Conservation (phyloP, 257 asterid species). For the Linderniella brevidens region DNA sequence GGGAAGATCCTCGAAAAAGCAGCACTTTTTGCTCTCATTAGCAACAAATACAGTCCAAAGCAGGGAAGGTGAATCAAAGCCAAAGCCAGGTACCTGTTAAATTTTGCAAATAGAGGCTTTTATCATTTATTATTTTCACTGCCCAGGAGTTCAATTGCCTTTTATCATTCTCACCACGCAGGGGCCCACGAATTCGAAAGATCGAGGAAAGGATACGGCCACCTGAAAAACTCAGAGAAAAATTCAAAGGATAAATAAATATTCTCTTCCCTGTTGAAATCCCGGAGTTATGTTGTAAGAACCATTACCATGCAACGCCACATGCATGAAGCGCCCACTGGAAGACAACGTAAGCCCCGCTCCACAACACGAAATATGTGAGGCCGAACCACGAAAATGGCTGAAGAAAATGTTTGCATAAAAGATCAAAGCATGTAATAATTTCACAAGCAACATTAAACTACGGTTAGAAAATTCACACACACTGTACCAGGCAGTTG, state of each 20-base stretch:
- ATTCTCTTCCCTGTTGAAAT: not conserved
- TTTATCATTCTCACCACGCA: constrained; percentile 29
- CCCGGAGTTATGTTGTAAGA: not conserved
- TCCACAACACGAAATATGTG: constrained; percentile 50
- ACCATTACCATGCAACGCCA: constrained; percentile 56
- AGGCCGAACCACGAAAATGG: constrained; percentile 61
- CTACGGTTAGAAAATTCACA: not conserved
- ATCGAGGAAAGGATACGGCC: constrained; percentile 96
- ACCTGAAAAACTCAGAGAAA: constrained; percentile 27
- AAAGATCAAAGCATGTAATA: not conserved
- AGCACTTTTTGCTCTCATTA: constrained; percentile 32
- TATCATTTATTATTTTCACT: not conserved
- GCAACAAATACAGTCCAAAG: constrained; percentile 46
- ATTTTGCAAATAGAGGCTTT: not conserved
- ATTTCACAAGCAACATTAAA: constrained; percentile 2
- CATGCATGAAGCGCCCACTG: constrained; percentile 78
- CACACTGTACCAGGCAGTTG: constrained; percentile 44
- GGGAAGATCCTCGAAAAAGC: constrained; percentile 40
- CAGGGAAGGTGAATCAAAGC: constrained; percentile 62
- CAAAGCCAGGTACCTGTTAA: constrained; percentile 55
- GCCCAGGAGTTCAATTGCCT: not conserved
- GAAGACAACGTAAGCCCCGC: constrained; percentile 42
- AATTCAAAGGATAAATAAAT: not conserved
- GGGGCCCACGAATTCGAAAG: constrained; percentile 76
- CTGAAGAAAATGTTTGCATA: constrained; percentile 21